Conservation (phyloP, 164 flowering plant species). For the Piper longum region DNA sequence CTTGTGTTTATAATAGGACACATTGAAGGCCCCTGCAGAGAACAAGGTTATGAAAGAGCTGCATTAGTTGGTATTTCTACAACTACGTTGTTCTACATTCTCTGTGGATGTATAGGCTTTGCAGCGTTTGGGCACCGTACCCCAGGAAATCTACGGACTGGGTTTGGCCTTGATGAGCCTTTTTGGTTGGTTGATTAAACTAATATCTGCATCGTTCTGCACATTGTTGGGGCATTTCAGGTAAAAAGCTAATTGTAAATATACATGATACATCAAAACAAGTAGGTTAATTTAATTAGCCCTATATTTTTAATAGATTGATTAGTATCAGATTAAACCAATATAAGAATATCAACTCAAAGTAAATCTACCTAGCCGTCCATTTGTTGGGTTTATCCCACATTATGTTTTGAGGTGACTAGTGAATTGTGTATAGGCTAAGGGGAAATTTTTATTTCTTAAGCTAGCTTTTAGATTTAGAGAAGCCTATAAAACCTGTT, state of each 20-base stretch:
- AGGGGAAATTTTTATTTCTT: no score
- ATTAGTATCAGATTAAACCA: no score
- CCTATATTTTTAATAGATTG: no score
- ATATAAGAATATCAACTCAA: no score
- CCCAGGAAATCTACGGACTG: conserved; percentile 50
- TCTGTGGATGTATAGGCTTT: conserved; percentile 53
- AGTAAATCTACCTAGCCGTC: no score
- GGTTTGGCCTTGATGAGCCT: conserved; percentile 52
- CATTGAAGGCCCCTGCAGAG: conserved; percentile 18
- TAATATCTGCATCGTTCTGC: conserved; percentile 44
- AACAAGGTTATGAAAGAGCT: conserved; percentile 55
- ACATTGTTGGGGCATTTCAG: conserved; percentile 61
- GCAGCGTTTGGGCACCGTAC: conserved; percentile 58
- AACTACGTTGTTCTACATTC: conserved; percentile 33
- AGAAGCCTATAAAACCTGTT: no score
- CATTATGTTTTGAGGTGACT: no score
- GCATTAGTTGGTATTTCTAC: conserved; percentile 17
- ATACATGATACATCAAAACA: no score
- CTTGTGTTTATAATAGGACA: not conserved
- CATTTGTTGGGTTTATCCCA: no score
- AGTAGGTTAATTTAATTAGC: no score
- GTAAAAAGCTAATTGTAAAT: conserved; percentile 4
- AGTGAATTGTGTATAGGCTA: no score
- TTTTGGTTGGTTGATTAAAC: conserved; percentile 53
- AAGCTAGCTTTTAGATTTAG: no score